Conservation (phyloP, 169 alveolate species). For the Toxoplasma gondii region DNA sequence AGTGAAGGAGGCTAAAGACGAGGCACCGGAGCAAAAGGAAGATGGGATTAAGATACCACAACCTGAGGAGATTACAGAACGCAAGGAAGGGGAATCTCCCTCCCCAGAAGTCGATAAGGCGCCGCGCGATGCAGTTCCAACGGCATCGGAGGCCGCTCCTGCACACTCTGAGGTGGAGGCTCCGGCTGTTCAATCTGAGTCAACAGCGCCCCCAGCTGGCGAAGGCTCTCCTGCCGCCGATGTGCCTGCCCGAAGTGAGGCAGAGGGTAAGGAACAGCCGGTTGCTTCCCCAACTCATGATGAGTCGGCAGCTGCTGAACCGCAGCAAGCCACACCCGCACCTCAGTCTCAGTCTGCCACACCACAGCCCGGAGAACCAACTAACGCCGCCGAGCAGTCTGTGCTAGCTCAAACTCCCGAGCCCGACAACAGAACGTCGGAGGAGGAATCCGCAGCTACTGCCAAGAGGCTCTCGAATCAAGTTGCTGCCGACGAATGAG, state of each 20-base stretch:
- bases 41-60: neutral
- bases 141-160: too few relatives aligned
- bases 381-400: neutral
- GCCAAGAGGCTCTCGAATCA: too few relatives aligned
- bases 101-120: too few relatives aligned
- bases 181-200: too few relatives aligned
- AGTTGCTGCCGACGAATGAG: too few relatives aligned
- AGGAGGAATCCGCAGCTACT: too few relatives aligned
- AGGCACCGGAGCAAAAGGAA: conserved; percentile 1
- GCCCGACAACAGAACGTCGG: neutral
- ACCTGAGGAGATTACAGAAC: neutral
- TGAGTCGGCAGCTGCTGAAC: neutral
- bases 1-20: neutral
- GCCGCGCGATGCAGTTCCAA: too few relatives aligned
- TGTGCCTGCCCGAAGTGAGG: too few relatives aligned
- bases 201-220: too few relatives aligned
- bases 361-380: neutral
- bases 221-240: too few relatives aligned
- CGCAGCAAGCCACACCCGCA: neutral
- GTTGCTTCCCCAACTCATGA: neutral
- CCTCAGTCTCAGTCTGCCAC: neutral
- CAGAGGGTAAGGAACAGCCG: neutral
- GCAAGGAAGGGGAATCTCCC: neutral
- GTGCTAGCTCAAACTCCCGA: neutral
- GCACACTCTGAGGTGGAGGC: too few relatives aligned